Percentiles rank a stretch among this genome's conserved stretches.
Evolutionary conservation across 164 flowering plant genomes (phyloP).

Genomic region (Taxillus chinensis): DNA sequence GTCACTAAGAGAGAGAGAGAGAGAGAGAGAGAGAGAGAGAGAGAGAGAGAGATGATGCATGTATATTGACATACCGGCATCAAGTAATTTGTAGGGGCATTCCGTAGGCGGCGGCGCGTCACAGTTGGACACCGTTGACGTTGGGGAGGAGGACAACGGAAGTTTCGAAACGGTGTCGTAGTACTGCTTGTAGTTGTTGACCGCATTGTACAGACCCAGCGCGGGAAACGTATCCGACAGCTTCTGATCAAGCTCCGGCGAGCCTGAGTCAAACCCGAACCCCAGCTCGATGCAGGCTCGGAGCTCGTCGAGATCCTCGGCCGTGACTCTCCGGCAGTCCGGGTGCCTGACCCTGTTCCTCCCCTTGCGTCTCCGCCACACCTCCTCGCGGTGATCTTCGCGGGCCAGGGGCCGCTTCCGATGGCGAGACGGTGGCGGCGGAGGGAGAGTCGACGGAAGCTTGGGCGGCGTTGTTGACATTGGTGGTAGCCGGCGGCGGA

Average conservation of each 20-base stretch:
- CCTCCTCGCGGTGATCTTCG: background rate
- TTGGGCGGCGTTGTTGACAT: constrained; percentile 42
- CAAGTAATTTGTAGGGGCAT: constrained; percentile 20
- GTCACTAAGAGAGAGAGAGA: no score
- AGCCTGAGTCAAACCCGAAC: constrained; percentile 45
- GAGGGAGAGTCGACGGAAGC: constrained; percentile 22
- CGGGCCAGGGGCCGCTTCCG: background rate
- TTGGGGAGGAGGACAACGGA: constrained; percentile 12
- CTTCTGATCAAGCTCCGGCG: constrained; percentile 33
- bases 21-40: no score
- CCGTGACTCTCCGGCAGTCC: background rate
- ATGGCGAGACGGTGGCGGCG: background rate
- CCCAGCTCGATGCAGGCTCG: background rate
- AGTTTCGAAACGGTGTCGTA: constrained; percentile 15
- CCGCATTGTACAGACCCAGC: constrained; percentile 32
- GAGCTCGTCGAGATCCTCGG: background rate
- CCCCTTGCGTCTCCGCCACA: background rate
- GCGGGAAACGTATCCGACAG: constrained; percentile 40
- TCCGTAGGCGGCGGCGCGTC: constrained; percentile 22
- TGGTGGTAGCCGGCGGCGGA: constrained; percentile 47
- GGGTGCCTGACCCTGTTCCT: background rate
- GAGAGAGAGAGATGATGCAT: no score
- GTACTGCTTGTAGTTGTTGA: constrained; percentile 30
- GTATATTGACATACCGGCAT: constrained; percentile 13
- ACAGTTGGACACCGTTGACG: constrained; percentile 18